These are phyloP conservation scores for Pseudonitzschia pungens DNA, from an alignment of 108 stramenopile genomes.

Conservation along the genomic window DNA sequence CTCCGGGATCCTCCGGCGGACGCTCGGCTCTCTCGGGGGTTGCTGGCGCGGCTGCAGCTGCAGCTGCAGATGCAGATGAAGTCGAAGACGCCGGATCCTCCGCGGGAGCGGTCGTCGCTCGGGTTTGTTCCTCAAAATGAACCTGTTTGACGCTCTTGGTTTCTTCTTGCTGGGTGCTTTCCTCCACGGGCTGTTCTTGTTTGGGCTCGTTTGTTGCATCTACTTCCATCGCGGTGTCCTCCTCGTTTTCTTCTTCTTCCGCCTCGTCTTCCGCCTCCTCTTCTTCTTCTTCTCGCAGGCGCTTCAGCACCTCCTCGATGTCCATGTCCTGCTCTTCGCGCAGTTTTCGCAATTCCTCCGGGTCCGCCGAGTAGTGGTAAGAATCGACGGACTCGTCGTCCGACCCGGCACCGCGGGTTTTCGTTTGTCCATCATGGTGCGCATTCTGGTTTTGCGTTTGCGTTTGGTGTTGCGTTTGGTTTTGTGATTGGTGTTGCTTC, in stretches of 20 bases:
- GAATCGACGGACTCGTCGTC: constrained; percentile 7
- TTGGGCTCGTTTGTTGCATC: not conserved
- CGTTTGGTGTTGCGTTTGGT: not conserved
- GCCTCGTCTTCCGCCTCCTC: constrained; percentile 26
- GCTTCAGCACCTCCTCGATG: constrained; percentile 47
- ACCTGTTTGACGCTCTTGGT: not conserved
- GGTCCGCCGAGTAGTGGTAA: constrained; percentile 34
- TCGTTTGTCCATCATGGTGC: constrained; percentile 2
- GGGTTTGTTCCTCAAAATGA: not conserved
- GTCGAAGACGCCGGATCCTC: no score
- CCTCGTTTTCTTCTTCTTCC: constrained; percentile 29
- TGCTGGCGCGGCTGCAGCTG: not conserved
- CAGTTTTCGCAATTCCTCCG: constrained; percentile 47
- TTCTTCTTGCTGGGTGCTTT: no score
- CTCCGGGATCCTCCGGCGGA: constrained; percentile 9
- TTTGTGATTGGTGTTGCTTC: not conserved
- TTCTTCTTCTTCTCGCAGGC: constrained; percentile 34
- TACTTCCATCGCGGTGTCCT: not conserved
- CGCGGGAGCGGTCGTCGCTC: not conserved
- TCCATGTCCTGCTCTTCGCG: constrained; percentile 59
- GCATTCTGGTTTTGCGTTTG: not conserved
- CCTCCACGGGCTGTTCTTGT: not conserved
- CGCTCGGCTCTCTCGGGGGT: not conserved
- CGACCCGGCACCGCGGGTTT: not conserved
- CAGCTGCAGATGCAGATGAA: constrained; percentile 1